These are phyloP conservation scores for Curvularia eragrostidis DNA, from an alignment of 2,329 filamentous ascomycete genomes.

Conservation along the genomic window DNA sequence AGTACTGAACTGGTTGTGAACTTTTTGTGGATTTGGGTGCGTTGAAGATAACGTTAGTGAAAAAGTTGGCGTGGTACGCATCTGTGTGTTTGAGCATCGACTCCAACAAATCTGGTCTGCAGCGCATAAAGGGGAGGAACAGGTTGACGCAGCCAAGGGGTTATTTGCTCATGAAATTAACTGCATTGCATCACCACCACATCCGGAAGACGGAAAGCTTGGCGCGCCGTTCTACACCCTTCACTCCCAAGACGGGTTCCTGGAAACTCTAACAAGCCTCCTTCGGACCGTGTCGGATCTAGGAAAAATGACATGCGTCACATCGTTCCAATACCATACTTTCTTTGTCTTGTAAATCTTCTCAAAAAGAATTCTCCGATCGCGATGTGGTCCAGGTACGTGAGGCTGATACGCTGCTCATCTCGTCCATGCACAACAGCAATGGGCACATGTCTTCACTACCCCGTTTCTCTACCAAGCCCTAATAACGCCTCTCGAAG, in stretches of 20 bases:
- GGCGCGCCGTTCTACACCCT: not conserved
- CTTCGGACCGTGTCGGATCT: constrained; percentile 31
- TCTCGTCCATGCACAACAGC: not conserved
- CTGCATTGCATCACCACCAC: too few species aligned
- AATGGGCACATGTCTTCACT: constrained; percentile 13
- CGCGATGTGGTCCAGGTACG: not conserved
- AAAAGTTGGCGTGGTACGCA: not conserved
- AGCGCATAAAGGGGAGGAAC: not conserved
- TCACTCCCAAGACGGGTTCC: constrained; percentile 11
- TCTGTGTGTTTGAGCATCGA: not conserved
- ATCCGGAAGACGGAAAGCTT: not conserved
- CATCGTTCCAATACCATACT: too few species aligned
- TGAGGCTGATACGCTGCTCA: not conserved
- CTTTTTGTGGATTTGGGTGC: not conserved
- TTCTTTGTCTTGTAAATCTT: too few species aligned
- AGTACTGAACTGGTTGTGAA: not conserved
- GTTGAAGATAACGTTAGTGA: not conserved
- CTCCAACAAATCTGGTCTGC: not conserved
- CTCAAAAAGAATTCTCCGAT: not conserved
- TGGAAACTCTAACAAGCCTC: constrained; percentile 27
- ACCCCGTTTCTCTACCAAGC: constrained; percentile 38
- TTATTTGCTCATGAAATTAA: not conserved
- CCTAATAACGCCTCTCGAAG: not conserved
- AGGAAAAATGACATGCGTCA: constrained; percentile 12
- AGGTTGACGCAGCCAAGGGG: not conserved